phyloP scores from a whole-genome alignment of 2,329 filamentous ascomycete genomes.

The Penicillium sp. region DNA sequence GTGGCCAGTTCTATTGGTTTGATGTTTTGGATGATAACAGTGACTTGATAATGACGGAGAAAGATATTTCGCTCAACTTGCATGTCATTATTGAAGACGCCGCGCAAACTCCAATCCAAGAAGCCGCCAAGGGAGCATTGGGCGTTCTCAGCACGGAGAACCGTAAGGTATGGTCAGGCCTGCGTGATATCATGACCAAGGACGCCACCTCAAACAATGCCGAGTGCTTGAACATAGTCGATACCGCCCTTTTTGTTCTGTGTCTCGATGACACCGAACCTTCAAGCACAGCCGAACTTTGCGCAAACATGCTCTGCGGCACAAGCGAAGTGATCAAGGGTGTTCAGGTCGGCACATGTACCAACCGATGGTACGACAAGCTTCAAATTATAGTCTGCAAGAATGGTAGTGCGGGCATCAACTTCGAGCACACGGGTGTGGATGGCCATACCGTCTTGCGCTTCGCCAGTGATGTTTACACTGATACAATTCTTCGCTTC shows the following conservation, averaged over 20 bases:
- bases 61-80: conserved; percentile 86
- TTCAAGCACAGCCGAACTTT: conserved; percentile 76
- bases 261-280: conserved; percentile 94
- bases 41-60: conserved; percentile 96
- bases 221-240: conserved; percentile 92
- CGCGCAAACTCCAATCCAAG: conserved; percentile 83
- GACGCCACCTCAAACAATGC: conserved; percentile 92
- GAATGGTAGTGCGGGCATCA: conserved; percentile 97
- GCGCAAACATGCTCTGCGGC: conserved; percentile 97
- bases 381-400: conserved; percentile 98
- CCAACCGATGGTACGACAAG: conserved; percentile 99
- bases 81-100: conserved; percentile 93
- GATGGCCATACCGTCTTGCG: conserved; percentile 96
- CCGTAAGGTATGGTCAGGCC: conserved; percentile 89
- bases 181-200: conserved; percentile 83
- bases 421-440: conserved; percentile 97
- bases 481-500: conserved; percentile 94
- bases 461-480: conserved; percentile 95
- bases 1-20: conserved; percentile 98
- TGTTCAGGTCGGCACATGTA: conserved; percentile 95
- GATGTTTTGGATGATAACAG: conserved; percentile 93
- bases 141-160: conserved; percentile 96
- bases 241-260: conserved; percentile 88
- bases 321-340: conserved; percentile 89
- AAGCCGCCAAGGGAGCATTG: conserved; percentile 91